Conservation (phyloP, 1,284 basidiomycete genomes). For the Termitomyces sp. region DNA sequence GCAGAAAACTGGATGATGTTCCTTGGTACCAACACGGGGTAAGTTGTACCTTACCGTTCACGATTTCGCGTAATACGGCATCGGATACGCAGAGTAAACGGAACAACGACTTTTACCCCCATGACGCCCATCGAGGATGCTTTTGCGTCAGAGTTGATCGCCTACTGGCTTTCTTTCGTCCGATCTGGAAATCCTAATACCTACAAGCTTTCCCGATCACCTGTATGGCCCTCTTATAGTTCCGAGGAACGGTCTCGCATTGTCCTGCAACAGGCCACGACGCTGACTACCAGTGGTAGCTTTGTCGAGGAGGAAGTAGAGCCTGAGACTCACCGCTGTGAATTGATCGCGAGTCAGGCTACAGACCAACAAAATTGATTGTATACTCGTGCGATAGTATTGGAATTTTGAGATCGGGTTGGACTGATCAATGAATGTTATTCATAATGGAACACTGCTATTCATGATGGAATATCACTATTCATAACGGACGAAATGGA, state of each 20-base stretch:
- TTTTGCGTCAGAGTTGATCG: conserved; percentile 51
- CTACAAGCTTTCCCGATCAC: conserved; percentile 43
- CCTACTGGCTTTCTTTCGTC: conserved; percentile 59
- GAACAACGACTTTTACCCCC: conserved; percentile 28
- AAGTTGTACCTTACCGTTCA: conserved; percentile 6
- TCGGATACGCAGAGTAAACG: conserved; percentile 34
- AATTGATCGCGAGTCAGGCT: conserved; percentile 29
- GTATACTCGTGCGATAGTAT: background rate
- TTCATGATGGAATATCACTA: too few relatives aligned
- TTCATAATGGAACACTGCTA: background rate
- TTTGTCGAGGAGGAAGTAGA: conserved; percentile 35
- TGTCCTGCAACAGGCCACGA: conserved; percentile 39
- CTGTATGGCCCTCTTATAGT: conserved; percentile 36
- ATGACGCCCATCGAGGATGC: conserved; percentile 37
- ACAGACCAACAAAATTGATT: conserved; percentile 29
- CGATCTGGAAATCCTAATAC: conserved; percentile 46
- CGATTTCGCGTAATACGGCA: background rate
- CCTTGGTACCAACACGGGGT: conserved; percentile 54
- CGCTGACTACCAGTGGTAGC: conserved; percentile 33
- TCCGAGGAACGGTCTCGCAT: conserved; percentile 28
- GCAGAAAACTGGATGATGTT: conserved; percentile 67
- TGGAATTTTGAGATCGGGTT: background rate
- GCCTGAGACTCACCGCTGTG: conserved; percentile 35
- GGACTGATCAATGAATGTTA: background rate
- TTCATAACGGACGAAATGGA: background rate